Conservation (phyloP, 371 early-diverging fungal genomes). For the Lichtheimia ornata region DNA sequence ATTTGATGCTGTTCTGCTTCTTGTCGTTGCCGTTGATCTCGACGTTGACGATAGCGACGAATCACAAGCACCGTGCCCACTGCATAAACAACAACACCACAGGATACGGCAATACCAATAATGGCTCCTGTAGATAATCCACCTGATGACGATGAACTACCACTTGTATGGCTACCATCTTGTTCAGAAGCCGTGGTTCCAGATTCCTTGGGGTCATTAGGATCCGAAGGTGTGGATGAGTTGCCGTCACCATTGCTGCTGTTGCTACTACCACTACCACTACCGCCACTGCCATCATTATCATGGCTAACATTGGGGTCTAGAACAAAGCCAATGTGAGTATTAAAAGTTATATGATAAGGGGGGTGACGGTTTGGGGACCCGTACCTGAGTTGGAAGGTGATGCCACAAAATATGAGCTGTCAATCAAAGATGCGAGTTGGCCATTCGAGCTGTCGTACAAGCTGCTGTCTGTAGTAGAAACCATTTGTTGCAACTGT, state of each 20-base stretch:
- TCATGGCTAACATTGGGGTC: neutral
- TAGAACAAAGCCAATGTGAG: too few relatives aligned
- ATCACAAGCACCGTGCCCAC: conserved; percentile 37
- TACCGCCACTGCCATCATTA: neutral
- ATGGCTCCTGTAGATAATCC: conserved; percentile 36
- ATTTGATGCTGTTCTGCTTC: conserved; percentile 38
- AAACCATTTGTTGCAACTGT: conserved; percentile 24
- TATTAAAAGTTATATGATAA: too few relatives aligned
- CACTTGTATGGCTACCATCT: neutral
- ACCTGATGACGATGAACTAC: neutral
- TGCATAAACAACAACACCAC: conserved; percentile 44
- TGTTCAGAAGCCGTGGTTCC: neutral
- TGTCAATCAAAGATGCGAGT: conserved; percentile 38
- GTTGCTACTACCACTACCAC: neutral
- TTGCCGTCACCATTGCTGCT: neutral
- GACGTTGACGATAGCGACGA: conserved; percentile 36
- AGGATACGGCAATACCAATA: conserved; percentile 47
- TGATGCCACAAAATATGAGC: conserved; percentile 25
- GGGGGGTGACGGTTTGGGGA: too few relatives aligned
- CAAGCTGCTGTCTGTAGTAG: conserved; percentile 25
- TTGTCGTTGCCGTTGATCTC: conserved; percentile 25
- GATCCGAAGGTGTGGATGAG: neutral
- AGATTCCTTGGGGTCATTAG: neutral
- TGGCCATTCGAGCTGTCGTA: conserved; percentile 42
- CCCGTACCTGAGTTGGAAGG: neutral